Conservation (phyloP, 495 filamentous ascomycete species). For the Tuber umbilicatum region DNA sequence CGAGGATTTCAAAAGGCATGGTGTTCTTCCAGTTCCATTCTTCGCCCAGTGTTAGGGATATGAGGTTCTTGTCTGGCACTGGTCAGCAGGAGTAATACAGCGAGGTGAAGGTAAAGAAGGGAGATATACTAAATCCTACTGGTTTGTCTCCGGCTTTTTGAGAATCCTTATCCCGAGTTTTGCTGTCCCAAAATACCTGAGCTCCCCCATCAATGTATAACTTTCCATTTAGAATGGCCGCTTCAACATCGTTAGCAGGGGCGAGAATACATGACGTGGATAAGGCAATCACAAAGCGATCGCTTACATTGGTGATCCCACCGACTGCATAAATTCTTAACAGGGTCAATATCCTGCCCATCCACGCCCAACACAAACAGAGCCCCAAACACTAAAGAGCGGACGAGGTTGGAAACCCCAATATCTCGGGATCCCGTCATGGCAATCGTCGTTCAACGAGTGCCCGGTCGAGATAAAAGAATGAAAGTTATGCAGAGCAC, state of each 20-base stretch:
- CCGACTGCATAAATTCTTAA: conserved; percentile 32
- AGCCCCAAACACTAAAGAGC: not conserved
- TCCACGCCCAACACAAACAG: not conserved
- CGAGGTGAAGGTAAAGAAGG: not conserved
- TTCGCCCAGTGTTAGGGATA: conserved; percentile 18
- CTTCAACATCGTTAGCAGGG: conserved; percentile 21
- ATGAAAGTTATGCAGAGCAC: not conserved
- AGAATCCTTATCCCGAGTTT: conserved; percentile 3
- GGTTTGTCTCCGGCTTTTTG: conserved; percentile 18
- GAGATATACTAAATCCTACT: conserved; percentile 21
- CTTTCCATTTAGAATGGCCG: conserved; percentile 15
- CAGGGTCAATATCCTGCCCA: conserved; percentile 14
- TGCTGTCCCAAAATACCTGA: conserved; percentile 14
- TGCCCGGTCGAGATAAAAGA: not conserved
- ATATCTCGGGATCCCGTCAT: not conserved
- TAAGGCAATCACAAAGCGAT: not conserved
- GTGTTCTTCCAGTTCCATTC: conserved; percentile 22
- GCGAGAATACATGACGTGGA: not conserved
- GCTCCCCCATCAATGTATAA: conserved; percentile 30
- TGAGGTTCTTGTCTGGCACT: conserved; percentile 22
- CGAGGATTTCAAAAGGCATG: not conserved
- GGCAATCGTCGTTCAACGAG: not conserved
- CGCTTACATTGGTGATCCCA: conserved; percentile 30
- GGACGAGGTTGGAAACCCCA: not conserved
- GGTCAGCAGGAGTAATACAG: not conserved